phyloP scores from a whole-genome alignment of 805 yeast species.

The Cyberlindnera subsufficiens region DNA sequence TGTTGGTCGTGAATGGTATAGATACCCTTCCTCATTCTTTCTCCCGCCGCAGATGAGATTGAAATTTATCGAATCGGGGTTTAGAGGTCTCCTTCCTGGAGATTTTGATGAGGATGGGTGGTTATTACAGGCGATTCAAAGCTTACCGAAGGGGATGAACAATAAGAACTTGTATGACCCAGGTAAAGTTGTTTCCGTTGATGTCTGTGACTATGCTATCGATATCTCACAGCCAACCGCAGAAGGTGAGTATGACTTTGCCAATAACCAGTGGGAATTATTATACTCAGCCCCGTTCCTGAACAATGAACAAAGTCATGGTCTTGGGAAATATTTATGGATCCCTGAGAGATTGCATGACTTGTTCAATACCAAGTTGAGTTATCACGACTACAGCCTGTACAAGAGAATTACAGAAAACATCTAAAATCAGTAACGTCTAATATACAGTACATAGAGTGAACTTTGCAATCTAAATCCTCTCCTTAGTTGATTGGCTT shows the following conservation, averaged over 20 bases:
- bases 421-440: conserved; percentile 1
- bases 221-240: conserved; percentile 53
- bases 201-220: conserved; percentile 61
- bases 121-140: conserved; percentile 33
- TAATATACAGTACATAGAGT: background rate
- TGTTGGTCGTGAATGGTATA: conserved; percentile 94
- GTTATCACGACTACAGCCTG: conserved; percentile 47
- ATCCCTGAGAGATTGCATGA: conserved; percentile 33
- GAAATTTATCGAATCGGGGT: conserved; percentile 68
- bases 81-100: conserved; percentile 85
- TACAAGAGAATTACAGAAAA: conserved; percentile 21
- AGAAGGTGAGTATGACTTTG: conserved; percentile 1
- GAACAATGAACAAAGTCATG: conserved; percentile 44
- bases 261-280: conserved; percentile 38
- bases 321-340: conserved; percentile 49
- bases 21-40: conserved; percentile 84
- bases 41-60: conserved; percentile 59
- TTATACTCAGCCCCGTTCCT: conserved; percentile 19
- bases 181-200: conserved; percentile 44
- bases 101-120: conserved; percentile 54
- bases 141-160: conserved; percentile 64
- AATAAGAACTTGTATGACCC: conserved; percentile 62
- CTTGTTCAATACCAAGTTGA: conserved; percentile 29
- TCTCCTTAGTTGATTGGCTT: conserved; percentile 28
- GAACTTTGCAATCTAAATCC: background rate